Percentiles rank a stretch among this genome's conserved stretches.
Conservation (phyloP, 1,284 basidiomycete species). For the Ceratobasidium sp. region DNA sequence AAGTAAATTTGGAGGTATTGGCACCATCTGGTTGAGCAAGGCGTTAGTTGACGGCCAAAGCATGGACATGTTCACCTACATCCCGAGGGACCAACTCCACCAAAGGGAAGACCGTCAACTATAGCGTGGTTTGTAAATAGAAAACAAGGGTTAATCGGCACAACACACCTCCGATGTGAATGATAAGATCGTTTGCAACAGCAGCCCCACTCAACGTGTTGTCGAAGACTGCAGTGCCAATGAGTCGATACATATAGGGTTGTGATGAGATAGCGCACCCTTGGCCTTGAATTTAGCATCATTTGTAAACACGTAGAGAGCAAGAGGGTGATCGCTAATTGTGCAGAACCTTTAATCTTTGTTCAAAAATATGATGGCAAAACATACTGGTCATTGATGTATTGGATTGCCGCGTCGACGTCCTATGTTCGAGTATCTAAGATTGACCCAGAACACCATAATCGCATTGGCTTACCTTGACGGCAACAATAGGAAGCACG, state of each 20-base stretch:
- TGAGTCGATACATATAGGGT: neutral
- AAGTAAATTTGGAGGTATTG: slow-evolving; percentile 68
- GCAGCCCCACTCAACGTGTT: slow-evolving; percentile 72
- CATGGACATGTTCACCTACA: slow-evolving; percentile 55
- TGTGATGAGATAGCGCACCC: slow-evolving; percentile 52
- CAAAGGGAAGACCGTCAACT: slow-evolving; percentile 75
- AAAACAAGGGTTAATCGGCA: neutral
- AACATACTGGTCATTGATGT: slow-evolving; percentile 57
- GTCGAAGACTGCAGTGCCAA: slow-evolving; percentile 59
- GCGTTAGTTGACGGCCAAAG: neutral
- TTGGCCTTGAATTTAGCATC: slow-evolving; percentile 67
- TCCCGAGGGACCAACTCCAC: slow-evolving; percentile 75
- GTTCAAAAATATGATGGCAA: too few relatives aligned
- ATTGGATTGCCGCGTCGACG: slow-evolving; percentile 60
- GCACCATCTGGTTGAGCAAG: slow-evolving; percentile 59
- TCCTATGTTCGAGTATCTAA: slow-evolving; percentile 43
- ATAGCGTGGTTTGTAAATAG: slow-evolving; percentile 1
- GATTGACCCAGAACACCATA: neutral
- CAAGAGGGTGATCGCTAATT: slow-evolving; percentile 63
- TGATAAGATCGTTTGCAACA: slow-evolving; percentile 69
- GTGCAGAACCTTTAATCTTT: neutral
- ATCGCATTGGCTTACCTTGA: slow-evolving; percentile 53
- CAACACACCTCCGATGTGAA: slow-evolving; percentile 61
- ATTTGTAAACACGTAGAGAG: slow-evolving; percentile 77
- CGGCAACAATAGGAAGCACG: slow-evolving; percentile 67